Percentiles rank a stretch among this genome's conserved stretches.
phyloP scores from a whole-genome alignment of 1,284 basidiomycete genomes.

The Chalciporus sp. region DNA sequence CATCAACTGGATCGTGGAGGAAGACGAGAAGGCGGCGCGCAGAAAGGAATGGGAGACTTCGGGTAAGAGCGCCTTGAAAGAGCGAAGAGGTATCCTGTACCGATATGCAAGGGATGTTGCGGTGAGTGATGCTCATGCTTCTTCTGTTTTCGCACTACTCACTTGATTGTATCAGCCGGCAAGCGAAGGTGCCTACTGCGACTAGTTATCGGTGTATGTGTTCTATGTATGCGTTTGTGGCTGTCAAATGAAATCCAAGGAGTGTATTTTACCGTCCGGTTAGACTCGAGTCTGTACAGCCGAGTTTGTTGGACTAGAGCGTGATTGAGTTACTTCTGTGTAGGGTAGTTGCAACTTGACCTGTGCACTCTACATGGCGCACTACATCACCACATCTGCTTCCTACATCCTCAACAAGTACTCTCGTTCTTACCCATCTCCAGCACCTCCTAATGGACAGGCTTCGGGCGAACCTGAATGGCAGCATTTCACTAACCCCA shows the following conservation, averaged over 20 bases:
- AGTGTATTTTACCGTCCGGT: too few species aligned
- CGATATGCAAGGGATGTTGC: slow-evolving; percentile 82
- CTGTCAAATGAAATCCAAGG: neutral
- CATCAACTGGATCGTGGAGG: slow-evolving; percentile 82
- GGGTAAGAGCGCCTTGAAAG: slow-evolving; percentile 65
- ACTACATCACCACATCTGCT: slow-evolving; percentile 58
- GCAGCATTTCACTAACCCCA: slow-evolving; percentile 76
- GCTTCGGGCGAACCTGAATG: slow-evolving; percentile 50
- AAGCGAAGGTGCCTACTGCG: slow-evolving; percentile 76
- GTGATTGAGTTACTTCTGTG: too few species aligned
- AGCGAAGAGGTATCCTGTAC: slow-evolving; percentile 69
- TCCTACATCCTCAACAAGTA: slow-evolving; percentile 64
- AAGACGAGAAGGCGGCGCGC: slow-evolving; percentile 76
- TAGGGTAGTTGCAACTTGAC: too few species aligned
- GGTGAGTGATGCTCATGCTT: slow-evolving; percentile 47
- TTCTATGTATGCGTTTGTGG: neutral
- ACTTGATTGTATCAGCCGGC: slow-evolving; percentile 55
- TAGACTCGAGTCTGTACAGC: too few species aligned
- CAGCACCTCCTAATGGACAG: slow-evolving; percentile 20
- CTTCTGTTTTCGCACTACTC: slow-evolving; percentile 4
- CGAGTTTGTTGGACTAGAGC: too few species aligned
- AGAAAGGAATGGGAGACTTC: slow-evolving; percentile 72
- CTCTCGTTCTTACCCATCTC: slow-evolving; percentile 58
- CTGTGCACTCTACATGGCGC: slow-evolving; percentile 45
- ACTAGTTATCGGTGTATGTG: slow-evolving; percentile 39